A percentile compares a stretch with the other conserved stretches of the same genome.
These are phyloP conservation scores for Aristolochia californica DNA, from an alignment of 164 flowering plant genomes.

Conservation along the genomic window DNA sequence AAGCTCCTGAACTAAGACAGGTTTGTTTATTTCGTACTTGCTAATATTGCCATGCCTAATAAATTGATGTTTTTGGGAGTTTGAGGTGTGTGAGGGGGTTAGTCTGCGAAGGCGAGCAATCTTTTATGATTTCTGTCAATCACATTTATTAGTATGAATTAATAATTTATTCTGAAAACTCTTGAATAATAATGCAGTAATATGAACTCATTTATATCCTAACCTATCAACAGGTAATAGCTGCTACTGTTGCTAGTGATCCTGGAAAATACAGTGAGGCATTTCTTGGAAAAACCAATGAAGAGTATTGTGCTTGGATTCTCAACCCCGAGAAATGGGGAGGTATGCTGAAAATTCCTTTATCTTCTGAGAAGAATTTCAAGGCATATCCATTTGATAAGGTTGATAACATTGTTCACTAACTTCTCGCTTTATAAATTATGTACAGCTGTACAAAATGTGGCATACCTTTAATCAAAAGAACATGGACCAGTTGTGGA, in stretches of 20 bases:
- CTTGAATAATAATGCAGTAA: too few relatives aligned
- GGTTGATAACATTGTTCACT: too few relatives aligned
- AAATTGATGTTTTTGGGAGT: neutral
- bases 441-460: too few relatives aligned
- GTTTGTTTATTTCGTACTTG: slow-evolving; percentile 20
- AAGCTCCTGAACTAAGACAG: slow-evolving; percentile 86
- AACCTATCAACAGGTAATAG: slow-evolving; percentile 56
- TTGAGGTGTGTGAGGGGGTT: neutral
- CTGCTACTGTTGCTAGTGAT: slow-evolving; percentile 87
- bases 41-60: neutral
- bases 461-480: too few relatives aligned
- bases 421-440: too few relatives aligned
- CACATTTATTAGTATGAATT: neutral
- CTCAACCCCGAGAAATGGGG: slow-evolving; percentile 92
- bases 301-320: slow-evolving; percentile 89
- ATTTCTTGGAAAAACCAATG: slow-evolving; percentile 84
- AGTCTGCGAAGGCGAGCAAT: neutral
- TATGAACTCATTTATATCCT: slow-evolving; percentile 1
- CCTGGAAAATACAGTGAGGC: slow-evolving; percentile 67
- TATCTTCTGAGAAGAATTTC: too few relatives aligned
- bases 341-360: slow-evolving; percentile 30
- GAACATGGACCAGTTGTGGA: too few relatives aligned
- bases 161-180: neutral
- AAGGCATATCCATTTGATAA: too few relatives aligned
- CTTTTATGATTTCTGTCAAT: neutral